Evolutionary conservation across 805 yeast genomes (phyloP).

Genomic region (Sugiyamaella boreocaroliniensis): DNA sequence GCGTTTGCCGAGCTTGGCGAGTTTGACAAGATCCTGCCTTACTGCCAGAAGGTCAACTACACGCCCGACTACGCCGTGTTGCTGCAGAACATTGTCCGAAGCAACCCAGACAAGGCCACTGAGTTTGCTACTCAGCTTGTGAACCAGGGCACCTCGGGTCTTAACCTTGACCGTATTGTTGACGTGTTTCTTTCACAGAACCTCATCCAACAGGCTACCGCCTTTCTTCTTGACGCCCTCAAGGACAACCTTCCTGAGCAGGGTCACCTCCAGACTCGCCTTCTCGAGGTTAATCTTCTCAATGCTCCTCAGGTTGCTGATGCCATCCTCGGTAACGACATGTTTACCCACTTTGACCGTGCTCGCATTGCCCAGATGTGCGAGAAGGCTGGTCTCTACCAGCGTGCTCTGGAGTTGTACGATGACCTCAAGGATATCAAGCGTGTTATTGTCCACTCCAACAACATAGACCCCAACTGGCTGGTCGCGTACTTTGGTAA

Average conservation of each 20-base stretch:
- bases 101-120: conserved; percentile 95
- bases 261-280: conserved; percentile 91
- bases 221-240: conserved; percentile 89
- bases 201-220: conserved; percentile 95
- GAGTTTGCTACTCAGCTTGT: conserved; percentile 90
- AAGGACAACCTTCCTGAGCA: conserved; percentile 91
- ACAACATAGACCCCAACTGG: conserved; percentile 84
- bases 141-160: conserved; percentile 50
- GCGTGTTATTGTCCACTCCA: conserved; percentile 84
- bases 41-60: conserved; percentile 81
- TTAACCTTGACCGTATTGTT: conserved; percentile 80
- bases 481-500: conserved; percentile 86
- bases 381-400: conserved; percentile 93
- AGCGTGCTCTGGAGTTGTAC: conserved; percentile 93
- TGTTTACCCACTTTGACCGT: conserved; percentile 93
- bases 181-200: conserved; percentile 94
- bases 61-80: conserved; percentile 84
- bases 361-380: conserved; percentile 87
- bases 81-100: conserved; percentile 83
- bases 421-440: conserved; percentile 93
- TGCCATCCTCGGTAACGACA: conserved; percentile 91
- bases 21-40: conserved; percentile 91
- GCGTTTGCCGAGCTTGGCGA: conserved; percentile 93
- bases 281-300: conserved; percentile 82
- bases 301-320: conserved; percentile 99